phyloP scores from a whole-genome alignment of 2,329 filamentous ascomycete genomes.

The Penicillium polonicum region DNA sequence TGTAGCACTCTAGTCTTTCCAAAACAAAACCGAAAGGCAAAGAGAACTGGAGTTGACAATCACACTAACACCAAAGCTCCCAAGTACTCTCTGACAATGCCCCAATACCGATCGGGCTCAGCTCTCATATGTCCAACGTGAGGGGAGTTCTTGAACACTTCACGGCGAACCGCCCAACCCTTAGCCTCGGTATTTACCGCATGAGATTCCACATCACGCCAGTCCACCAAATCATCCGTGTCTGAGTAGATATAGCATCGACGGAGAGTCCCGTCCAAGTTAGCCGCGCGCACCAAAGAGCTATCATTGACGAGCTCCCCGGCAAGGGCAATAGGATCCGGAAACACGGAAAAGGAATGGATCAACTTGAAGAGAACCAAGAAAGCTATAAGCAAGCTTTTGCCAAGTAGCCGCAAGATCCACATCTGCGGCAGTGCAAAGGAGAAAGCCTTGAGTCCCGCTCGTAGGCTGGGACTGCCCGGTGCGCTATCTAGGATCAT shows the following conservation, averaged over 20 bases:
- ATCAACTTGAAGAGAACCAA: slow-evolving; percentile 24
- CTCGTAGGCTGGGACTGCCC: slow-evolving; percentile 34
- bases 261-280: slow-evolving; percentile 8
- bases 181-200: slow-evolving; percentile 31
- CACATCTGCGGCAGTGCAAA: slow-evolving; percentile 35
- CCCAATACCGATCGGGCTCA: slow-evolving; percentile 43
- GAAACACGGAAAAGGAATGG: slow-evolving; percentile 17
- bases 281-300: slow-evolving; percentile 18
- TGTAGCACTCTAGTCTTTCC: not conserved
- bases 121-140: slow-evolving; percentile 44
- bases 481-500: slow-evolving; percentile 50
- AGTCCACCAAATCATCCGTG: slow-evolving; percentile 38
- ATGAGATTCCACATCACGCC: slow-evolving; percentile 40
- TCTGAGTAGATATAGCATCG: slow-evolving; percentile 45
- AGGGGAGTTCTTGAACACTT: slow-evolving; percentile 37
- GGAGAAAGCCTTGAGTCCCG: slow-evolving; percentile 35
- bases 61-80: slow-evolving; percentile 2
- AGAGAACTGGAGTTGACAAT: not conserved
- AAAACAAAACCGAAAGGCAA: not conserved
- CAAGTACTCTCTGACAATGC: slow-evolving; percentile 31
- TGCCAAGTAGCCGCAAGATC: slow-evolving; percentile 31
- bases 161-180: slow-evolving; percentile 35
- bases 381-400: slow-evolving; percentile 25
- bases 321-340: slow-evolving; percentile 30
- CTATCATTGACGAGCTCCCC: slow-evolving; percentile 35